Evolutionary conservation across 805 yeast species (phyloP), one percentile per base, ranked within the genome.

Genomic region (Danielia oregonensis): DNA sequence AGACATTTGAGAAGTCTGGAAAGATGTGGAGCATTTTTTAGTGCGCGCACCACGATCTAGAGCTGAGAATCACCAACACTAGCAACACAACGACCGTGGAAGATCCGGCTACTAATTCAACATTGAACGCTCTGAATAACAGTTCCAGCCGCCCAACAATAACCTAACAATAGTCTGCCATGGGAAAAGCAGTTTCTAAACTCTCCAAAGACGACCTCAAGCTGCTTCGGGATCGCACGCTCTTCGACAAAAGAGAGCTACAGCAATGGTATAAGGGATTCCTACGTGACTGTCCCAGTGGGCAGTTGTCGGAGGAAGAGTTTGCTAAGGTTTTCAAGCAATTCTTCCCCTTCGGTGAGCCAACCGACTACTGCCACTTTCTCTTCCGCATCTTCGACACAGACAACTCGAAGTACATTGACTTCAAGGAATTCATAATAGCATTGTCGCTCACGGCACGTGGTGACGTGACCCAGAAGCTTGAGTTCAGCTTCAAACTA

Each of bases 231-330:
- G 81, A 78, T 53, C 82, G 88, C 16, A 93, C 99, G 0, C 83
- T 87, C 51, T 93, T 93, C 54, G 96, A 91, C 54, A 79, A 89
- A 35, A 73, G 96, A 44, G 98, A 93, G 56, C 74, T 93, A 28
- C 97, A 93, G 59, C 98, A 91, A 55, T 93, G 99, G 99, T 91
- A 91, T 56, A 91, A 91, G 56, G 97, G 97, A 2, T 93, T 93
- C 51, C 68, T 83, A 26, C 74, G 96, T 54, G 98, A 93, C 58
- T 91, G 96, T 57, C 97, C 97, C 1, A 71, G 78, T 22, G 97
- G 97, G 1, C 89, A 82, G 55, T 68, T 93, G 17, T 78, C 88
- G 3, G 83, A 82, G 51, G 86, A 82, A 30, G 97, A 93, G 54
- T 87, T 93, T 58, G 79, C 83, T 46, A 86, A 86, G 59, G 89